Conservation (phyloP, 495 filamentous ascomycete species). For the Delitschia confertaspora region DNA sequence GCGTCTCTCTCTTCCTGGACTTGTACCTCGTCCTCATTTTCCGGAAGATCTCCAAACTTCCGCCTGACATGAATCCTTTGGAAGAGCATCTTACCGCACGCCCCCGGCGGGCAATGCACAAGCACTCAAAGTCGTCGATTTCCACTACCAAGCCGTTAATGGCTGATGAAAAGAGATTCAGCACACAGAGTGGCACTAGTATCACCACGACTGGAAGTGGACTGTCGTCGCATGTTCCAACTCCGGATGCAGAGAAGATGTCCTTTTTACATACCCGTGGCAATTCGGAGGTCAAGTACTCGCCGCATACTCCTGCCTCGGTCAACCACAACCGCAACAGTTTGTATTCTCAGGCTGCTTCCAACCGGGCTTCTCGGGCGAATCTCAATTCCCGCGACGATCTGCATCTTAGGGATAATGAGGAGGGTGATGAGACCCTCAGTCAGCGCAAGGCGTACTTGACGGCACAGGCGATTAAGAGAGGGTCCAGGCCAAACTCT, state of each 20-base stretch:
- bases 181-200: slow-evolving; percentile 40
- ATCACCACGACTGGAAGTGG: slow-evolving; percentile 38
- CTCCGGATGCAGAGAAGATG: slow-evolving; percentile 25
- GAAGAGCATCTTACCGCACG: slow-evolving; percentile 79
- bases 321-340: slow-evolving; percentile 19
- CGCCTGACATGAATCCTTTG: slow-evolving; percentile 87
- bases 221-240: slow-evolving; percentile 36
- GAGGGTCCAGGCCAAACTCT: slow-evolving; percentile 19
- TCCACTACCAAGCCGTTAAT: slow-evolving; percentile 50
- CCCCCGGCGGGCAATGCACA: slow-evolving; percentile 45
- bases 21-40: slow-evolving; percentile 66
- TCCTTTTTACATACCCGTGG: slow-evolving; percentile 27
- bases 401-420: slow-evolving; percentile 15
- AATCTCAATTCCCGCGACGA: slow-evolving; percentile 19
- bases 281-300: slow-evolving; percentile 23
- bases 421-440: slow-evolving; percentile 17
- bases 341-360: slow-evolving; percentile 15
- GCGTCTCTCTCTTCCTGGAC: slow-evolving; percentile 58
- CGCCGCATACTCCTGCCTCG: slow-evolving; percentile 27
- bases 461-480: slow-evolving; percentile 18
- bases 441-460: slow-evolving; percentile 21
- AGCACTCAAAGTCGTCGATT: slow-evolving; percentile 69
- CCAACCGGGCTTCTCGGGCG: slow-evolving; percentile 16
- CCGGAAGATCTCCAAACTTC: slow-evolving; percentile 66
- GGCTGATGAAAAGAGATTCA: slow-evolving; percentile 38